Evolutionary conservation across 106 monocot genomes (phyloP).

Genomic region (Phalaenopsis equestris): DNA sequence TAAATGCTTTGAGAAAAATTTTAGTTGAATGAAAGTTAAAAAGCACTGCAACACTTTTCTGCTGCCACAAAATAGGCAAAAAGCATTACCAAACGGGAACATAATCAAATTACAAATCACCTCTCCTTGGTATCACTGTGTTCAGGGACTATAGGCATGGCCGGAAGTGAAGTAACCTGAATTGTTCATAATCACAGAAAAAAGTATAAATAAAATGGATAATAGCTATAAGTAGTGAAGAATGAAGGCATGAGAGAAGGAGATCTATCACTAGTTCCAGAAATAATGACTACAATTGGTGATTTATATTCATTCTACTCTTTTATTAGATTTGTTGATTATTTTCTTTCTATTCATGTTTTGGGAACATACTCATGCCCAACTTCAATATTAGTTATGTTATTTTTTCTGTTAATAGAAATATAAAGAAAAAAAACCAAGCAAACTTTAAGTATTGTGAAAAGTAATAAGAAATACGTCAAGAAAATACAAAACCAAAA

Average conservation of each 20-base stretch:
- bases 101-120: constrained; percentile 6
- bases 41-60: neutral
- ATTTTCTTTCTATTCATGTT: neutral
- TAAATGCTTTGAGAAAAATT: neutral
- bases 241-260: neutral
- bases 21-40: neutral
- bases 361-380: neutral
- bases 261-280: neutral
- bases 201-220: neutral
- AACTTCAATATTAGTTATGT: neutral
- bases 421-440: neutral
- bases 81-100: neutral
- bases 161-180: constrained; percentile 11
- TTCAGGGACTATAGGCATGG: constrained; percentile 3
- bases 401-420: neutral
- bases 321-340: neutral
- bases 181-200: neutral
- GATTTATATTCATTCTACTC: neutral
- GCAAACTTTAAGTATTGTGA: neutral
- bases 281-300: neutral
- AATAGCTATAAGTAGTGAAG: neutral
- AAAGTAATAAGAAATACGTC: neutral
- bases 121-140: constrained; percentile 16
- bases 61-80: neutral
- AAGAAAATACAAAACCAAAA: neutral